A percentile compares a stretch with the other conserved stretches of the same genome.
These are phyloP conservation scores for Wallemia ichthyophaga DNA, from an alignment of 1,284 basidiomycete species.

Conservation along the genomic window DNA sequence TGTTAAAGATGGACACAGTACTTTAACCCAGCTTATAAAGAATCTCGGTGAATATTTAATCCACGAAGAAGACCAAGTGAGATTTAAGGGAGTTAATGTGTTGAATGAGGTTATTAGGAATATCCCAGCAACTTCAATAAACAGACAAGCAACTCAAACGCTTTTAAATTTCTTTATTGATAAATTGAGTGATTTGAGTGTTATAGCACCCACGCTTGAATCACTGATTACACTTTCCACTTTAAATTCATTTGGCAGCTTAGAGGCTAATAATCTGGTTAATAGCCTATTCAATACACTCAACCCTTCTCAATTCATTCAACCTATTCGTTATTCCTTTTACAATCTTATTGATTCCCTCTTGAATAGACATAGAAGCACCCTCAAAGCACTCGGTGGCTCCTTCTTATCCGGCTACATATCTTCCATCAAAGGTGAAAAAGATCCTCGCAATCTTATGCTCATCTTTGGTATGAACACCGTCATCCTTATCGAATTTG, in stretches of 20 bases:
- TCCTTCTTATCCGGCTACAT: conserved; percentile 47
- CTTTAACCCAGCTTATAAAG: conserved; percentile 58
- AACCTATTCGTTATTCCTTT: conserved; percentile 50
- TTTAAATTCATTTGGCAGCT: conserved; percentile 34
- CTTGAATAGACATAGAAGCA: conserved; percentile 38
- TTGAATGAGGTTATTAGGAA: conserved; percentile 32
- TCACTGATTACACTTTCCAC: conserved; percentile 38
- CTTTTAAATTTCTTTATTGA: conserved; percentile 52
- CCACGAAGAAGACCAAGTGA: conserved; percentile 42
- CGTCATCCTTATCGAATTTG: conserved; percentile 63
- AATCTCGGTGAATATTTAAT: conserved; percentile 60
- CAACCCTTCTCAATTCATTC: conserved; percentile 14
- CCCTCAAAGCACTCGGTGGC: conserved; percentile 36
- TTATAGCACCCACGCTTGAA: conserved; percentile 40
- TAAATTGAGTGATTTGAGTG: conserved; percentile 59
- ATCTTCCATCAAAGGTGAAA: conserved; percentile 63
- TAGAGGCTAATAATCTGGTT: conserved; percentile 31
- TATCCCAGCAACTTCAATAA: conserved; percentile 34
- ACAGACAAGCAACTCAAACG: conserved; percentile 60
- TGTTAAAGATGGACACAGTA: conserved; percentile 27
- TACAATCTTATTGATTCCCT: conserved; percentile 57
- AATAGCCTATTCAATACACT: too few species aligned
- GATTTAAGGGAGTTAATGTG: conserved; percentile 52
- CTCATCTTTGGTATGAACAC: conserved; percentile 62
- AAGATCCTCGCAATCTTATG: conserved; percentile 83